Evolutionary conservation across 805 yeast species (phyloP), one percentile per base, ranked within the genome.

Genomic region (Wickerhamia fluorescens): DNA sequence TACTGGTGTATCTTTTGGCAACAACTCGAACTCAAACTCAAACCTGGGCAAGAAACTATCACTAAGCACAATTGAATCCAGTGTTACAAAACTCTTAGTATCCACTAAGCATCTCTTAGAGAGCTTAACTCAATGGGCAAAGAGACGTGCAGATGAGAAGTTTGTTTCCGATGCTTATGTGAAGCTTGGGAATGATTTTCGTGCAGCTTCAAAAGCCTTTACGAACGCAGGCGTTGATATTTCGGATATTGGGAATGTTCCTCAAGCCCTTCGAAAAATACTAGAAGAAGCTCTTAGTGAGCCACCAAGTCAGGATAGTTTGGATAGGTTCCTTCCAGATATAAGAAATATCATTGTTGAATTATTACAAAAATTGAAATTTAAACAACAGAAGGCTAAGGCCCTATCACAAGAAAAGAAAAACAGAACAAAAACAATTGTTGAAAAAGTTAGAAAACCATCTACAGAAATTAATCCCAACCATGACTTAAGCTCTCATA

Each of bases 101-200:
- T 81, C 94, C 1, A 87, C 97, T 0, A 89, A 89, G 45, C 87
- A 84, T 34, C 63, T 89, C 8, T 62, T 92, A n/a, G 95, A 85
- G 44, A 71, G 84, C 11, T 60, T 92, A 29, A 85, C 94, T 0
- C 84, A 76, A 36, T 92, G 99, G 99, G 88, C 97, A 1, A 68
- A 74, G 36, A 75, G 73, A 14, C 67, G 71, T n/a, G 87, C 85
- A 5, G 69, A 78, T 14, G 97, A 88, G 25, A 73, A 73, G 32
- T 84, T 74, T 38, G 96, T 92, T 3, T 85, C 95, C 2, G 85
- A 87, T 44, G 82, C 87, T 3, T 92, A 86, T 51, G 98, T 92
- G 10, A 79, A 75, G 40, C 68, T 92, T 16, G 98, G 98, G 1
- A 92, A 88, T 47, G 96, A 89, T 53, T 92, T 87, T 64, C 78